Evolutionary conservation across 2,329 filamentous ascomycete genomes (phyloP).

Genomic region (Talaromyces amestolkiae): DNA sequence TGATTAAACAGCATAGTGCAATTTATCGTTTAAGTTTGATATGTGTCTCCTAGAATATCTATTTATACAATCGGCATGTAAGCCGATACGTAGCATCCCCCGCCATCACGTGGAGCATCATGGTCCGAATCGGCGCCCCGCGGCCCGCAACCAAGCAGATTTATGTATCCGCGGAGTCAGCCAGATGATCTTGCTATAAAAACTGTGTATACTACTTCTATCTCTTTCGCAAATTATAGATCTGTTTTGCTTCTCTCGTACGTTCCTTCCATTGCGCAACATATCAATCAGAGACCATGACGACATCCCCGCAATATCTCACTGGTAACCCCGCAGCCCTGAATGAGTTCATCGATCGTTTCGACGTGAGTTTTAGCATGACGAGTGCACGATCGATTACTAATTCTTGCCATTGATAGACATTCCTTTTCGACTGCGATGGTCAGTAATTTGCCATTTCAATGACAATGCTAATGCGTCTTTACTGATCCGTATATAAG

Average conservation of each 20-base stretch:
- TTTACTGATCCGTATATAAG: constrained; percentile 54
- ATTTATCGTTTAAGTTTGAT: no score
- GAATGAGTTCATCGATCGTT: constrained; percentile 79
- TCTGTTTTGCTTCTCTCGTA: not conserved
- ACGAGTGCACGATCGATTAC: constrained; percentile 10
- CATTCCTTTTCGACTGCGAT: constrained; percentile 96
- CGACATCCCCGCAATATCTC: constrained; percentile 55
- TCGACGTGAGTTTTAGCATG: constrained; percentile 69
- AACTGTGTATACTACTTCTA: not conserved
- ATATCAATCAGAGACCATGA: not conserved
- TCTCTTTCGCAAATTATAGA: not conserved
- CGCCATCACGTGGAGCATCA: not conserved
- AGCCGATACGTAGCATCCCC: not conserved
- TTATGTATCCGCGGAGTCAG: not conserved
- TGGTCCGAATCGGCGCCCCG: not conserved
- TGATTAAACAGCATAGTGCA: not conserved
- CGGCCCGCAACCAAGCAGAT: not conserved
- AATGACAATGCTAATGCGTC: constrained; percentile 14
- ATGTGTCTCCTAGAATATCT: no score
- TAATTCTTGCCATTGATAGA: constrained; percentile 52
- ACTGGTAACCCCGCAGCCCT: constrained; percentile 76
- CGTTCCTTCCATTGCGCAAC: not conserved
- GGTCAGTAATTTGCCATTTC: constrained; percentile 54
- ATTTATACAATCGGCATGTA: not conserved
- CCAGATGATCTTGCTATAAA: not conserved